Evolutionary conservation across 192 early-diverging fungal species (phyloP).

Genomic region (Bifiguratus adelaidae): DNA sequence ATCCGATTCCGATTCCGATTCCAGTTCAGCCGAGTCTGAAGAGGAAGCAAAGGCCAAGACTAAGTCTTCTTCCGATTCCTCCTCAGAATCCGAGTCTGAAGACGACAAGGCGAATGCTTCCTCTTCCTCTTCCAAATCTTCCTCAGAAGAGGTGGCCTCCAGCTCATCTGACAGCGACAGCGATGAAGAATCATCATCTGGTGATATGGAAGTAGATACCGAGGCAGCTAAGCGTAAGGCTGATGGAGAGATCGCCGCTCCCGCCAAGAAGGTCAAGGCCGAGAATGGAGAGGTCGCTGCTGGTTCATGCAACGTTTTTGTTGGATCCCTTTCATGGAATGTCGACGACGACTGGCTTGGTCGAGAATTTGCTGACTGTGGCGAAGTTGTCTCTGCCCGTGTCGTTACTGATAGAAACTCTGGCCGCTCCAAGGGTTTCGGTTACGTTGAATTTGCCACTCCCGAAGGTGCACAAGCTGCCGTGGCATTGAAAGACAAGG

Average conservation of each 20-base stretch:
- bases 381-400: slow-evolving; percentile 61
- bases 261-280: slow-evolving; percentile 45
- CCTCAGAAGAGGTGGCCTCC: slow-evolving; percentile 16
- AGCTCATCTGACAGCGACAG: slow-evolving; percentile 6
- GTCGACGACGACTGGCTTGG: slow-evolving; percentile 53
- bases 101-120: slow-evolving; percentile 24
- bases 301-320: slow-evolving; percentile 47
- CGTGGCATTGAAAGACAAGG: slow-evolving; percentile 47
- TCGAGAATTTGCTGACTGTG: slow-evolving; percentile 50
- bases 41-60: slow-evolving; percentile 23
- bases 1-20: slow-evolving; percentile 3
- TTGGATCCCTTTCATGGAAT: slow-evolving; percentile 68
- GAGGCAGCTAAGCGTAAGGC: slow-evolving; percentile 33
- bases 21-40: slow-evolving; percentile 18
- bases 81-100: slow-evolving; percentile 25
- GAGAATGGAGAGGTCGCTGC: slow-evolving; percentile 17
- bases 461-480: slow-evolving; percentile 59
- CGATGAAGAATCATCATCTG: slow-evolving; percentile 24
- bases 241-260: slow-evolving; percentile 21
- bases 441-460: slow-evolving; percentile 77
- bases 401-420: slow-evolving; percentile 67
- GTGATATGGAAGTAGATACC: slow-evolving; percentile 32
- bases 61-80: slow-evolving; percentile 5
- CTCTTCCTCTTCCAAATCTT: slow-evolving; percentile 12
- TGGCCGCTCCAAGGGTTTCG: slow-evolving; percentile 74